phyloP scores from a whole-genome alignment of 2,329 filamentous ascomycete species.

The Fusarium begoniae region DNA sequence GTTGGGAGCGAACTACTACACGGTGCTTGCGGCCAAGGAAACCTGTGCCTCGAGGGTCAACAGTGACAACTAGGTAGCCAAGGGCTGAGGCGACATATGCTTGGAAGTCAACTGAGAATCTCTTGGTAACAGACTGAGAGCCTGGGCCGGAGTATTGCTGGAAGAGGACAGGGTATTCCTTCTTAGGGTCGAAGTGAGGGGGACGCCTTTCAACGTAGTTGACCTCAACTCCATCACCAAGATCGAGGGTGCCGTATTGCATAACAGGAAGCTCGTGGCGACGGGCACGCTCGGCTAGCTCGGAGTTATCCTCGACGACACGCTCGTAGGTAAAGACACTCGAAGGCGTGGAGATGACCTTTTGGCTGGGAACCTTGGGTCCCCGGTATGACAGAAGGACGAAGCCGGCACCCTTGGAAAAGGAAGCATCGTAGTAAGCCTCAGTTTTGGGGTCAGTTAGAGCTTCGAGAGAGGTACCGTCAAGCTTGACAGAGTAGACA shows the following conservation, averaged over 20 bases:
- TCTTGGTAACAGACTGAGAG: constrained; percentile 87
- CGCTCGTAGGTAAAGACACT: constrained; percentile 72
- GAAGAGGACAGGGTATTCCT: constrained; percentile 94
- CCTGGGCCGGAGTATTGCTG: constrained; percentile 93
- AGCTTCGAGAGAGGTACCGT: constrained; percentile 76
- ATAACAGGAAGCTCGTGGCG: constrained; percentile 84
- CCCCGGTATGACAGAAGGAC: constrained; percentile 86
- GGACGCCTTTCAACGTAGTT: constrained; percentile 86
- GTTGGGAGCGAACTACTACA: constrained; percentile 81
- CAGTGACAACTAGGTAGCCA: constrained; percentile 93
- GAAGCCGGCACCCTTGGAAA: constrained; percentile 84
- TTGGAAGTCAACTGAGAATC: constrained; percentile 88
- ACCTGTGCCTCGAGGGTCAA: constrained; percentile 93
- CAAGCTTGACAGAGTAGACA: constrained; percentile 87
- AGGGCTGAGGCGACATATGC: constrained; percentile 85
- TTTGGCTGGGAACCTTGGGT: constrained; percentile 89
- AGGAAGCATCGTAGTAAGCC: constrained; percentile 84
- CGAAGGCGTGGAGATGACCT: constrained; percentile 84
- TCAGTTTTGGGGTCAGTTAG: constrained; percentile 78
- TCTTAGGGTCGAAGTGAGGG: constrained; percentile 83
- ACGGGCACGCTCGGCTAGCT: constrained; percentile 73
- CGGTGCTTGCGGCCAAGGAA: constrained; percentile 87
- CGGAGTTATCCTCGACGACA: constrained; percentile 80
- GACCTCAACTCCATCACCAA: constrained; percentile 76
- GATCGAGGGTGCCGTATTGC: constrained; percentile 83